phyloP scores from a whole-genome alignment of 306 rosid genomes.

The Trichosanthes cucumerina region DNA sequence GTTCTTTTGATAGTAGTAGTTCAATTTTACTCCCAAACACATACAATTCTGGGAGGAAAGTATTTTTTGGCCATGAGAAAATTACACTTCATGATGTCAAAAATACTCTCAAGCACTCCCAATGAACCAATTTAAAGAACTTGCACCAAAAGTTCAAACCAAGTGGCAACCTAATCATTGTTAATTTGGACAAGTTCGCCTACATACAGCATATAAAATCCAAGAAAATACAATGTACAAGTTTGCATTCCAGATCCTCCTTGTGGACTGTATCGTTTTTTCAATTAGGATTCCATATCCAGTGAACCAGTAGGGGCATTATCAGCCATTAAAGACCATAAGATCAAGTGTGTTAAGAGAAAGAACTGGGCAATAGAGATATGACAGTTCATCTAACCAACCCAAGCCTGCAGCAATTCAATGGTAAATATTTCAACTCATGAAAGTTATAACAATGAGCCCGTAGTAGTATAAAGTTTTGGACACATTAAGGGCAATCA shows the following conservation, averaged over 20 bases:
- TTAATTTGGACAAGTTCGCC: not conserved
- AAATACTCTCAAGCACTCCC: not conserved
- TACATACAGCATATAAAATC: not conserved
- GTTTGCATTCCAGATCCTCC: not conserved
- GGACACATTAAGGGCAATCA: not conserved
- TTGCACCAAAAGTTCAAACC: not conserved
- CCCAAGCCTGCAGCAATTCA: constrained; percentile 14
- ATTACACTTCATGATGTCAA: not conserved
- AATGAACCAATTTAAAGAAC: not conserved
- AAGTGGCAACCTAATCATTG: not conserved
- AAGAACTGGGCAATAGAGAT: not conserved
- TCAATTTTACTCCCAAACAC: too few relatives aligned
- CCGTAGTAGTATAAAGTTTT: constrained; percentile 10
- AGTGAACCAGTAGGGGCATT: not conserved
- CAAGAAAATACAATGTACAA: constrained; percentile 8
- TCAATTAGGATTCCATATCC: not conserved
- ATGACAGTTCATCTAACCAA: constrained; percentile 7
- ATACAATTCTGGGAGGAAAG: too few relatives aligned
- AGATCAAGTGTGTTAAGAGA: not conserved
- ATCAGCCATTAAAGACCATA: not conserved
- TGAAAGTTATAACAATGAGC: constrained; percentile 12
- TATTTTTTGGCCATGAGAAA: not conserved
- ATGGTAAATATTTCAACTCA: constrained; percentile 12
- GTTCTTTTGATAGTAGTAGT: not conserved
- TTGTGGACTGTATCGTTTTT: not conserved